Conservation (phyloP, 2,329 filamentous ascomycete species). For the Colletotrichum sp. region DNA sequence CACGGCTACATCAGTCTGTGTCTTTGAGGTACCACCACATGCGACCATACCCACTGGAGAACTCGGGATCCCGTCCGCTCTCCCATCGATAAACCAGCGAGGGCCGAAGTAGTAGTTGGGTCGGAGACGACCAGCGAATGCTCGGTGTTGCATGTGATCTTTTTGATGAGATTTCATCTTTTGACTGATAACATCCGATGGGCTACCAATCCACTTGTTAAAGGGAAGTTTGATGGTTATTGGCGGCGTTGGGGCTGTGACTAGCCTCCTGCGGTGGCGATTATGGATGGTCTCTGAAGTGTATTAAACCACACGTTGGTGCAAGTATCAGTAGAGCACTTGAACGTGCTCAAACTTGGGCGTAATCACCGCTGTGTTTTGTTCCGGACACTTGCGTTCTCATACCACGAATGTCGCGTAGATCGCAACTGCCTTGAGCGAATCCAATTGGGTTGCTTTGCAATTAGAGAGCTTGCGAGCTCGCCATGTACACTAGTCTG, state of each 20-base stretch:
- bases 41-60: constrained; percentile 7
- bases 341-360: not conserved
- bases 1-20: not conserved
- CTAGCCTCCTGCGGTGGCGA: not conserved
- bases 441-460: not conserved
- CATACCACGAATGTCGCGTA: not conserved
- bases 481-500: not conserved
- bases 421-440: not conserved
- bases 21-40: not conserved
- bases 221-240: not conserved
- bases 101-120: constrained; percentile 9
- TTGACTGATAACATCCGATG: not conserved
- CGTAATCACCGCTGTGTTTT: not conserved
- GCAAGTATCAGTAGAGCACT: not conserved
- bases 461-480: not conserved
- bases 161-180: not conserved
- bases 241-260: not conserved
- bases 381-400: not conserved
- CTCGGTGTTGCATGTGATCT: not conserved
- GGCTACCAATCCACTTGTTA: not conserved
- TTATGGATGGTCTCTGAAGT: not conserved
- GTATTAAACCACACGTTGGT: not conserved
- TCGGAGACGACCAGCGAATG: constrained; percentile 13
- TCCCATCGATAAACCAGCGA: constrained; percentile 9
- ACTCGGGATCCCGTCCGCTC: constrained; percentile 16